Evolutionary conservation across 768 basidiomycete species (phyloP), one percentile per base, ranked within the genome.

Genomic region (Hypsizygus marmoreus): DNA sequence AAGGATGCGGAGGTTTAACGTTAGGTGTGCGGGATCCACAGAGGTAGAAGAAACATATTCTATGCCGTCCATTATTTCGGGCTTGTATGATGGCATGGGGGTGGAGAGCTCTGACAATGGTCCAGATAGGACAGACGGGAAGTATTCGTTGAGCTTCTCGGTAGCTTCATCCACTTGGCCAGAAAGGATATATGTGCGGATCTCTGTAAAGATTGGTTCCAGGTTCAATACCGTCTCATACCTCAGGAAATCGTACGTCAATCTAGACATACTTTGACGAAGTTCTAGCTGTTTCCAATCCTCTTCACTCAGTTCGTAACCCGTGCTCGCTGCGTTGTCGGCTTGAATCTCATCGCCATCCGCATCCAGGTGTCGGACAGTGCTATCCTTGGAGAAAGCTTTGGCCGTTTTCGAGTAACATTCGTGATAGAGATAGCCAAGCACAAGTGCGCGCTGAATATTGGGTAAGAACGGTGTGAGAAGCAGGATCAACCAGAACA

Each of bases 1-100:
- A 31, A 88, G 84, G 37, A 97, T 89, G 39, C 86, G 86, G 29
- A 97, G 82, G 60, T 97, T 94, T 50, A 97, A 77, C 13, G 73
- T 71, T 41, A 95, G 74, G 56, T 93, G 90, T 1, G 72, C 64
- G n/a, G 92, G 86, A 36, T 86, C 75, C 20, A 84, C 74, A 5
- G 91, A 86, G 1, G 80, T 85, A 3, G 81, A 68, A 19, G 79
- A 69, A 16, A 78, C 62, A 51, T 81, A 86, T 45, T 76, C 66
- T 32, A 77, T 64, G 26, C 55, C 69, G 29, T 55, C 66, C 49
- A 56, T 70, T 48, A 62, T 58, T 13, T 56, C 53, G 14, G 50
- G 51, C 25, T 40, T 42, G 20, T 38, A 47, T 10, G 40, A 31
- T 9, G 35, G 32, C 4, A 42, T 13, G 9, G 32, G 26, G 11